These are phyloP conservation scores for Neopestalotiopsis sp. DNA, from an alignment of 2,329 filamentous ascomycete species.

Conservation along the genomic window DNA sequence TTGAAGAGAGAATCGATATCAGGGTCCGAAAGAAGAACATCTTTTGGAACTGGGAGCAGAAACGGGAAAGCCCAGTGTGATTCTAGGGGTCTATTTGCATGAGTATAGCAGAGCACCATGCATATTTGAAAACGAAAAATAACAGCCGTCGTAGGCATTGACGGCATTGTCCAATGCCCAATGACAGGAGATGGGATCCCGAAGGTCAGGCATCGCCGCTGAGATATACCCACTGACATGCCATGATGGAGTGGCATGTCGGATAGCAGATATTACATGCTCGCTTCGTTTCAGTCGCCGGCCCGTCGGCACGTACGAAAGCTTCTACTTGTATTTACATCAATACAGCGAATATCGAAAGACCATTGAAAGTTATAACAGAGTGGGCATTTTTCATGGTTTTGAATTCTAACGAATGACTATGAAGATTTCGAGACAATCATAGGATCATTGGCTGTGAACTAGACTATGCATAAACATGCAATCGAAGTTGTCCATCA, in stretches of 20 bases:
- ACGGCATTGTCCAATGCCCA: background rate
- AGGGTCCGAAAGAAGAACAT: background rate
- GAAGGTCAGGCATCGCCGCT: background rate
- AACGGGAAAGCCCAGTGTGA: background rate
- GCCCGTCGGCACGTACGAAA: background rate
- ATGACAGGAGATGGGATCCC: background rate
- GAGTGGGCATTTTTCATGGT: background rate
- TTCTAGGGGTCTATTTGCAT: background rate
- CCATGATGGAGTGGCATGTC: background rate
- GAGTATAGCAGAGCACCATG: background rate
- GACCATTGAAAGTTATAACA: background rate
- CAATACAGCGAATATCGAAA: background rate
- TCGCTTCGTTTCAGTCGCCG: background rate
- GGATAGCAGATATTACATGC: background rate
- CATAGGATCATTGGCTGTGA: too few species aligned
- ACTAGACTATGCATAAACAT: too few species aligned
- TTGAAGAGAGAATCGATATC: background rate
- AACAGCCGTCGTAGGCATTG: background rate
- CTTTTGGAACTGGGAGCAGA: background rate
- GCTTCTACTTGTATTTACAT: background rate
- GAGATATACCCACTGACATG: background rate
- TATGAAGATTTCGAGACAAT: too few species aligned
- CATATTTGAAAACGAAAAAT: background rate
- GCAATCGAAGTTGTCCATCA: too few species aligned
- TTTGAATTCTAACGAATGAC: too few species aligned